Evolutionary conservation across 2,329 filamentous ascomycete species (phyloP), one percentile per base, ranked within the genome.

Genomic region (Macrophomina phaseolina): DNA sequence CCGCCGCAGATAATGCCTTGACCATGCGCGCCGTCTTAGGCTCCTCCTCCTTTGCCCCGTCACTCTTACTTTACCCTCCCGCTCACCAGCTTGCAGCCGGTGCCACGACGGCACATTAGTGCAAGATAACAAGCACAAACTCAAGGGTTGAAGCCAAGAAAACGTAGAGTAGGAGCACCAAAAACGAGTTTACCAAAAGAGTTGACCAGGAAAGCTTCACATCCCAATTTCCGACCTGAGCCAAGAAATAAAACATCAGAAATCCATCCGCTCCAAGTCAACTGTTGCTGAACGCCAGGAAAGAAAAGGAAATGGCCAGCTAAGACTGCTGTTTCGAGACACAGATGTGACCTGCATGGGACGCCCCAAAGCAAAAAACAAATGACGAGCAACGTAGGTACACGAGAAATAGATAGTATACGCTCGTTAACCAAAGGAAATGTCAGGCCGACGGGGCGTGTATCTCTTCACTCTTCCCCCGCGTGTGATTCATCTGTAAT

Each of bases 321-420:
- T 62, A 32, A 62, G 40, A 36, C 42, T 61, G 28, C 30, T 61
- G 42, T 61, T 18, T 30, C 58, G 18, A 18, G 58, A 38, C 32
- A 23, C 16, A 38, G 23, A 55, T 40, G 32, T 38, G 16, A 55
- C 32, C 23, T 55, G 52, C 52, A 55, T 7, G 48, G 34, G 52
- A 49, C 58, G 32, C 58, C 42, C 58, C 45, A 49, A 32, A 62
- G 45, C 32, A 49, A 28, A 28, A 49, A 48, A 51, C 42, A 62
- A 49, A 48, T 49, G 58, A 34, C 58, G 58, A 62, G 42, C 42
- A 62, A 62, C 58, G 58, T 62, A 62, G 58, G 42, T 62, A 62
- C 58, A 62, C 58, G 30, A 62, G 58, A 62, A 62, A 62, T 62
- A 62, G 58, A 62, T 62, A 28, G 58, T 62, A 49, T 36, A 62